Base-by-base conservation (phyloP, 1,139 yeast genomes). In the Taphrina communis region DNA sequence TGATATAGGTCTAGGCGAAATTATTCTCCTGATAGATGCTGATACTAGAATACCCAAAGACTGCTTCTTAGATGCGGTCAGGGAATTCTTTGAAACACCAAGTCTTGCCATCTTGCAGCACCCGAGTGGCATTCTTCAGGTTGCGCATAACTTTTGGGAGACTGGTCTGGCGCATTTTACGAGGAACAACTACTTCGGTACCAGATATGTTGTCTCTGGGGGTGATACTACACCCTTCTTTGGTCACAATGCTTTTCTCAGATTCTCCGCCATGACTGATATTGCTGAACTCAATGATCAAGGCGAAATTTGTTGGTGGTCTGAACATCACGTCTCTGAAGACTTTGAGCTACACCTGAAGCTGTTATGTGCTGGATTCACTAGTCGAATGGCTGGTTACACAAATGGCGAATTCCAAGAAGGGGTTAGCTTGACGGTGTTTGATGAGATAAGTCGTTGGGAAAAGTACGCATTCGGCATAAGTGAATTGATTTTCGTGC, bases 31-130 rank as follows among this genome's bases (percentile, higher is more conserved):
- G 48, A 68, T 71, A 48, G 72, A 71, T 48, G 71, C 72, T 2
- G 72, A 71, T 46, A 71, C 72, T 14, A 63, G 72, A n/a, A 66
- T 70, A 6, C 71, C 72, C 7, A 66, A 66, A 39, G 72, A 70
- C 50, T 70, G 72, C 46, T 71, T 71, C 55, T 58, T 71, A n/a
- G 72, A 71, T 21, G 72, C 72, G 7, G 72, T 71, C 25, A 70
- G 66, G n/a, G 72, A 70, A 55, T 70, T 70, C 44, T 59, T 69
- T 36, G 61, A 71, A 25, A 69, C 72, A 1, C 72, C 72, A 6
- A 71, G 70, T 42, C 69, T 70, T 4, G 72, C 71, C 4, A 69
- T 71, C 21, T 48, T 70, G 52, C 72, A 71, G 52, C 71, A 70
- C 25, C 56, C 70, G 19, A 70, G 72, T 14, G 71, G 71, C 38